phyloP scores from a whole-genome alignment of 495 filamentous ascomycete species.

The Annulohypoxylon stygium region DNA sequence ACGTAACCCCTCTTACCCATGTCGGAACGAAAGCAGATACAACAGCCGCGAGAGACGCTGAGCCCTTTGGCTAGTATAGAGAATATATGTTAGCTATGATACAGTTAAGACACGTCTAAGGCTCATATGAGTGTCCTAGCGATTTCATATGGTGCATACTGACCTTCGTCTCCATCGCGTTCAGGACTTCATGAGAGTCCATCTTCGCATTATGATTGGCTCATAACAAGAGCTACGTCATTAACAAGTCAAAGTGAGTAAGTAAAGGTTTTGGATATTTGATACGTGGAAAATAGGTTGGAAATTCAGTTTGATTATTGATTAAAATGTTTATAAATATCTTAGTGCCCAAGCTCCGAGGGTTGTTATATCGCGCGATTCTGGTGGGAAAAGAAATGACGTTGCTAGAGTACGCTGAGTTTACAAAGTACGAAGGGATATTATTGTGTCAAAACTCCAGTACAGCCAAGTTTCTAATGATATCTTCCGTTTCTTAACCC shows the following conservation, averaged over 20 bases:
- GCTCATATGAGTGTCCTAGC: not conserved
- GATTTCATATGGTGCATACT: not conserved
- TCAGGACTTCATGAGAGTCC: constrained; percentile 1
- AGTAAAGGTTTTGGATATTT: not conserved
- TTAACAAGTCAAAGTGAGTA: not conserved
- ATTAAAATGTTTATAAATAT: no score
- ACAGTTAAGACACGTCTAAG: no score
- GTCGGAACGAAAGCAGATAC: constrained; percentile 49
- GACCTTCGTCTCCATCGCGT: constrained; percentile 15
- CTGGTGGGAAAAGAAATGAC: no score
- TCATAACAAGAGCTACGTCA: not conserved
- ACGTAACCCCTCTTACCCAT: constrained; percentile 36
- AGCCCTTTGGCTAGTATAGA: constrained; percentile 43
- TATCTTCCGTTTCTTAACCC: no score
- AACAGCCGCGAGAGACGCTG: constrained; percentile 47
- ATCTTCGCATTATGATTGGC: constrained; percentile 4
- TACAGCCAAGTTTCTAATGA: no score
- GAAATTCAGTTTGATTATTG: not conserved
- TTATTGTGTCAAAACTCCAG: no score
- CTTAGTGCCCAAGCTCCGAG: no score
- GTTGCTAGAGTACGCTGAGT: no score
- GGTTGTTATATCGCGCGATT: no score
- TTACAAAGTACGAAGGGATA: no score
- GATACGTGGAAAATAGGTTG: not conserved
- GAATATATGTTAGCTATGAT: constrained; percentile 25